These are phyloP conservation scores for Hypoxylon sp. DNA, from an alignment of 2,329 filamentous ascomycete species.

Conservation along the genomic window DNA sequence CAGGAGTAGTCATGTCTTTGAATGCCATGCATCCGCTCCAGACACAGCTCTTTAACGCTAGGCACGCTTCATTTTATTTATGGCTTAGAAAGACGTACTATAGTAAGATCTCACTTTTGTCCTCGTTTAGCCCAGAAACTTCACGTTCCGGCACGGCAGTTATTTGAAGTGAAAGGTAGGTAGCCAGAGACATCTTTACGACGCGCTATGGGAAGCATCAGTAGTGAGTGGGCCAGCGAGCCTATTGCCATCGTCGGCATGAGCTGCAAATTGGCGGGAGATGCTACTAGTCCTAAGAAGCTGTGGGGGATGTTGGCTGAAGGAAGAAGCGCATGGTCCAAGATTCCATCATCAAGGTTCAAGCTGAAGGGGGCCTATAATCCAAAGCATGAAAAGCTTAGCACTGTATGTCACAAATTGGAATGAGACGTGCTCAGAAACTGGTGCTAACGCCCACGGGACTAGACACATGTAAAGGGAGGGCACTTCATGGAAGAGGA, in stretches of 20 bases:
- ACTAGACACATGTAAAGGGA: constrained; percentile 32
- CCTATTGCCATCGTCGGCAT: constrained; percentile 52
- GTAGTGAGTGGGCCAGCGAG: constrained; percentile 24
- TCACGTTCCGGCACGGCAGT: neutral
- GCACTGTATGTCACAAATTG: neutral
- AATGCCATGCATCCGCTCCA: neutral
- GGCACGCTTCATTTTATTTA: too few relatives aligned
- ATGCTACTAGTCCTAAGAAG: constrained; percentile 38
- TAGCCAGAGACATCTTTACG: neutral
- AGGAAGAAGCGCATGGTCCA: constrained; percentile 40
- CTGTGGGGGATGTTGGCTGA: constrained; percentile 47
- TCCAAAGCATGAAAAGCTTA: constrained; percentile 22
- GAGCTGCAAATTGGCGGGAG: constrained; percentile 49
- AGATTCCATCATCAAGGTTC: constrained; percentile 46
- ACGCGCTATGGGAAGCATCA: neutral
- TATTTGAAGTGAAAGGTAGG: neutral
- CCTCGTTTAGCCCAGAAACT: neutral
- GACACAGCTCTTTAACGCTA: too few relatives aligned
- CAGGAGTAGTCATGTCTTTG: neutral
- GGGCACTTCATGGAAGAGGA: constrained; percentile 53
- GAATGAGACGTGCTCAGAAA: neutral
- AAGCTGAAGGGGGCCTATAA: constrained; percentile 42
- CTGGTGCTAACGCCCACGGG: neutral
- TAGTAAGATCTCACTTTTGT: neutral
- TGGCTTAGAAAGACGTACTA: too few relatives aligned